Conservation (phyloP, 345 rosid genomes). For the Geranium rotundifolium region DNA sequence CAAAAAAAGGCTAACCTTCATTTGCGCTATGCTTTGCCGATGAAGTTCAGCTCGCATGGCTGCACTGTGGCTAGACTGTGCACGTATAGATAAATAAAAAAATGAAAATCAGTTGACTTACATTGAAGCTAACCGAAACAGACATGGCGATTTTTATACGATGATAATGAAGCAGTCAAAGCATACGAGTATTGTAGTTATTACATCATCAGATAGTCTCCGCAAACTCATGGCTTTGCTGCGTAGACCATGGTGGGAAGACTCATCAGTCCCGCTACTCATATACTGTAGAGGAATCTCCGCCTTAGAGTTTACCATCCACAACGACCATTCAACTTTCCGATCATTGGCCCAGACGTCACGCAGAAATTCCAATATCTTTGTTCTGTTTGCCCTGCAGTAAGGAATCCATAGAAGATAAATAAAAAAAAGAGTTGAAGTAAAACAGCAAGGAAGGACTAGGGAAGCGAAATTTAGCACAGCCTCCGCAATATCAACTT, state of each 20-base stretch:
- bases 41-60: conserved; percentile 90
- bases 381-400: conserved; percentile 54
- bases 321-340: conserved; percentile 92
- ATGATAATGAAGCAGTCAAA: too few species aligned
- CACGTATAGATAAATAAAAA: conserved; percentile 14
- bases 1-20: conserved; percentile 46
- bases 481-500: not conserved
- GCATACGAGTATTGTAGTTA: too few species aligned
- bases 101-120: conserved; percentile 8
- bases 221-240: too few species aligned
- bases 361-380: conserved; percentile 50
- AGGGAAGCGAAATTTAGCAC: not conserved
- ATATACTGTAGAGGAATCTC: conserved; percentile 92
- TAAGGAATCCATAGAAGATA: not conserved
- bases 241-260: too few species aligned
- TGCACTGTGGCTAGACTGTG: conserved; percentile 72
- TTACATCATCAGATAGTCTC: too few species aligned
- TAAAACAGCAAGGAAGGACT: not conserved
- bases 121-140: not conserved
- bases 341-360: conserved; percentile 76
- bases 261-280: conserved; percentile 59
- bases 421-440: too few species aligned
- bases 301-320: conserved; percentile 93
- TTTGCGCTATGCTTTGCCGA: conserved; percentile 86
- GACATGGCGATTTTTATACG: not conserved